phyloP scores from a whole-genome alignment of 257 asterid species.

The Mentha longifolia region DNA sequence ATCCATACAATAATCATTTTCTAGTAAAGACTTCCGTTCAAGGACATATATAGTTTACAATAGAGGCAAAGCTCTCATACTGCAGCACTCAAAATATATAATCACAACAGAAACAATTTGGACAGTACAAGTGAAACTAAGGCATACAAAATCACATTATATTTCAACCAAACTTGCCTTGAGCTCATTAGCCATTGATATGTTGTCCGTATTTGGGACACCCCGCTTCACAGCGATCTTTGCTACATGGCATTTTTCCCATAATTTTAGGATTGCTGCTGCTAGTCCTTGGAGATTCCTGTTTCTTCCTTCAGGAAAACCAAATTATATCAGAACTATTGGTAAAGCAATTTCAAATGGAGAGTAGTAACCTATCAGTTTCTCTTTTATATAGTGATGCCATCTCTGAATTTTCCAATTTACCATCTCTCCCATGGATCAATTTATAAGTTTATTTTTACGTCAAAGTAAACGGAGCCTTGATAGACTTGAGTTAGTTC shows the following conservation, averaged over 20 bases:
- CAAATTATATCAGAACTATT: conserved; percentile 33
- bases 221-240: conserved; percentile 96
- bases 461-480: no score
- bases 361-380: conserved; percentile 82
- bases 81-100: conserved; percentile 18
- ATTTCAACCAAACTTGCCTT: conserved; percentile 62
- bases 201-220: conserved; percentile 79
- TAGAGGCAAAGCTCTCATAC: neutral
- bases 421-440: conserved; percentile 39
- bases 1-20: neutral
- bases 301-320: conserved; percentile 76
- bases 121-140: no score
- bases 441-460: conserved; percentile 24
- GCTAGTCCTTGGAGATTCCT: conserved; percentile 89
- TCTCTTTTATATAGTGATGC: conserved; percentile 77
- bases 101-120: no score
- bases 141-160: conserved; percentile 13
- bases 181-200: conserved; percentile 88
- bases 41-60: neutral
- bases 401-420: conserved; percentile 40
- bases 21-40: neutral
- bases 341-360: no score
- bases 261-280: conserved; percentile 73
- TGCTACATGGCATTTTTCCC: conserved; percentile 95
- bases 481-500: no score